These are phyloP conservation scores for Torulaspora maleeae DNA, from an alignment of 805 yeast species.

Conservation along the genomic window DNA sequence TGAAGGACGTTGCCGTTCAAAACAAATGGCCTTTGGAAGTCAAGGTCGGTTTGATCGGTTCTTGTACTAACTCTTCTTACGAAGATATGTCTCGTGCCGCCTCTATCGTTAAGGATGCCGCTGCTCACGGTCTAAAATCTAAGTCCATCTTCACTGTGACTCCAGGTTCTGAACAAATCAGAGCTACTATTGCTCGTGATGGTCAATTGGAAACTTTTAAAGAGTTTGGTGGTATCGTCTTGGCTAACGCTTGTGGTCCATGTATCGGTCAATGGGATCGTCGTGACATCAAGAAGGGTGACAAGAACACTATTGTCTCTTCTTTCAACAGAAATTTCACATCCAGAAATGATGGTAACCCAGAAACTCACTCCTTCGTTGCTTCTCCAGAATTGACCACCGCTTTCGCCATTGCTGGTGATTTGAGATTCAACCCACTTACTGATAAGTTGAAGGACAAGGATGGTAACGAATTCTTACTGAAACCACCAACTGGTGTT, in stretches of 20 bases:
- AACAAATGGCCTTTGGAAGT: constrained; percentile 92
- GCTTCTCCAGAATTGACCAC: constrained; percentile 96
- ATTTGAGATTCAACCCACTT: constrained; percentile 92
- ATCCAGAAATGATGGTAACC: constrained; percentile 97
- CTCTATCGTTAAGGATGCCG: constrained; percentile 87
- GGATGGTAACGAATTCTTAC: constrained; percentile 86
- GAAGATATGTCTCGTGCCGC: constrained; percentile 98
- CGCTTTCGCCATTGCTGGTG: constrained; percentile 94
- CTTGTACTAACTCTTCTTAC: constrained; percentile 97
- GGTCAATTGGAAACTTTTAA: constrained; percentile 85
- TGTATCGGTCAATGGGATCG: constrained; percentile 99
- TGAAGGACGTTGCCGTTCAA: constrained; percentile 75
- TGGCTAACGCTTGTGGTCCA: constrained; percentile 99
- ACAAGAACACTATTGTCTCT: constrained; percentile 93
- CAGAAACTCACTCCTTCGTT: constrained; percentile 93
- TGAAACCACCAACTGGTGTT: constrained; percentile 81
- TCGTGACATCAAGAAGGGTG: constrained; percentile 85
- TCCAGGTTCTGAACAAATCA: constrained; percentile 97
- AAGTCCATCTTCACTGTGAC: constrained; percentile 90
- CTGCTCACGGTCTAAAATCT: constrained; percentile 82
- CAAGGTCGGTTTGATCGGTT: constrained; percentile 93
- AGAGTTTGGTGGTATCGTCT: constrained; percentile 87
- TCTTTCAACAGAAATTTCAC: constrained; percentile 98
- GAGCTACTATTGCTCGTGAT: constrained; percentile 97
- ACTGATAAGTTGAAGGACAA: constrained; percentile 84